Conservation (phyloP, 2,329 filamentous ascomycete species). For the Cyphellophora europaea region DNA sequence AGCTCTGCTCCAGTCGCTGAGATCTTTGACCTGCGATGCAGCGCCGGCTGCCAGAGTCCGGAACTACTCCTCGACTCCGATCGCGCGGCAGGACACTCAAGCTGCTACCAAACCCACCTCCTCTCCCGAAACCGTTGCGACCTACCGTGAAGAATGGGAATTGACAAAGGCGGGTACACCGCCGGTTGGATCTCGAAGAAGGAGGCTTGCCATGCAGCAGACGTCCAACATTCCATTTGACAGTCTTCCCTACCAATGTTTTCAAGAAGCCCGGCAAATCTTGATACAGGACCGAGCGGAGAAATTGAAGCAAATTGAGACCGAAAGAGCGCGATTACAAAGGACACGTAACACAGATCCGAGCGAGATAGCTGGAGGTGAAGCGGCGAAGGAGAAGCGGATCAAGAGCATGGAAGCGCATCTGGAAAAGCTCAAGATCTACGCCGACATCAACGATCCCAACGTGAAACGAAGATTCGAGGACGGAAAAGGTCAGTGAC, state of each 20-base stretch:
- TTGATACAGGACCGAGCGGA: conserved; percentile 69
- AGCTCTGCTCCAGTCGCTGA: conserved; percentile 15
- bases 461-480: conserved; percentile 89
- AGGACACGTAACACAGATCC: conserved; percentile 51
- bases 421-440: conserved; percentile 72
- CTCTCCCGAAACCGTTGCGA: conserved; percentile 61
- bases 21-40: conserved; percentile 9
- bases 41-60: conserved; percentile 3
- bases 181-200: conserved; percentile 75
- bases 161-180: conserved; percentile 59
- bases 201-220: conserved; percentile 62
- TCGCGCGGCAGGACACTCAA: conserved; percentile 24
- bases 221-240: conserved; percentile 71
- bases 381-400: conserved; percentile 54
- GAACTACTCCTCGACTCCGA: conserved; percentile 8
- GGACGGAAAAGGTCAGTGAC: conserved; percentile 66
- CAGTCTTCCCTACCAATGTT: conserved; percentile 92
- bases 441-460: conserved; percentile 91
- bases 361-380: conserved; percentile 51
- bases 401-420: conserved; percentile 62
- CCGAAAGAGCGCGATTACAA: conserved; percentile 59
- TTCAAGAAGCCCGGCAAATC: conserved; percentile 86
- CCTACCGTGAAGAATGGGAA: conserved; percentile 53
- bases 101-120: conserved; percentile 25
- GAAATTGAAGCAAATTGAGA: conserved; percentile 66